A percentile compares a stretch with the other conserved stretches of the same genome.
Conservation (phyloP, 1,139 yeast genomes). For the Meyerozyma carpophila region DNA sequence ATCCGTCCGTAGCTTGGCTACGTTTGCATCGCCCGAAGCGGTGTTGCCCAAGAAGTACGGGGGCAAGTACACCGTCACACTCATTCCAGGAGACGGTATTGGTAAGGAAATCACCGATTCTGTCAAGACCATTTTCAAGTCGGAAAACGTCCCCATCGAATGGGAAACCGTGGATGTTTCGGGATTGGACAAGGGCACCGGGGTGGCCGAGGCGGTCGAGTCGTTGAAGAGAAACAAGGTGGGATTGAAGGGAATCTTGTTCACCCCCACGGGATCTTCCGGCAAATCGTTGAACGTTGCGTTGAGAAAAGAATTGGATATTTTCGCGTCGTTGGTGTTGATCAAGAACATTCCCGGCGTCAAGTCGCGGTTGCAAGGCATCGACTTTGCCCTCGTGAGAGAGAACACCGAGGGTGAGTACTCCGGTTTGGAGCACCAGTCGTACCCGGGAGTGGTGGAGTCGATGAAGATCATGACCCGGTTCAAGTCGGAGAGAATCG, state of each 20-base stretch:
- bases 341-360: conserved; percentile 96
- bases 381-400: conserved; percentile 92
- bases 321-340: conserved; percentile 88
- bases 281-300: conserved; percentile 84
- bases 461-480: conserved; percentile 92
- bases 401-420: conserved; percentile 98
- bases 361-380: conserved; percentile 78
- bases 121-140: conserved; percentile 82
- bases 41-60: conserved; percentile 89
- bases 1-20: conserved; percentile 42
- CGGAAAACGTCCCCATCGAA: conserved; percentile 84
- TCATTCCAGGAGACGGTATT: conserved; percentile 96
- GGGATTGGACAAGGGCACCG: conserved; percentile 55
- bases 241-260: conserved; percentile 93
- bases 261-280: conserved; percentile 70
- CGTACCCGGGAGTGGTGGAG: conserved; percentile 97
- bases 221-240: conserved; percentile 94
- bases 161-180: conserved; percentile 91
- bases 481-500: conserved; percentile 93
- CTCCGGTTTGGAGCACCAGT: conserved; percentile 96
- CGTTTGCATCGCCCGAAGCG: conserved; percentile 52
- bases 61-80: conserved; percentile 85
- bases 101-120: conserved; percentile 96
- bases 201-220: conserved; percentile 80
- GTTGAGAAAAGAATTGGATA: conserved; percentile 90